A percentile compares a stretch with the other conserved stretches of the same genome.
Evolutionary conservation across 805 yeast genomes (phyloP).

Genomic region (Cyberlindnera amylophila): DNA sequence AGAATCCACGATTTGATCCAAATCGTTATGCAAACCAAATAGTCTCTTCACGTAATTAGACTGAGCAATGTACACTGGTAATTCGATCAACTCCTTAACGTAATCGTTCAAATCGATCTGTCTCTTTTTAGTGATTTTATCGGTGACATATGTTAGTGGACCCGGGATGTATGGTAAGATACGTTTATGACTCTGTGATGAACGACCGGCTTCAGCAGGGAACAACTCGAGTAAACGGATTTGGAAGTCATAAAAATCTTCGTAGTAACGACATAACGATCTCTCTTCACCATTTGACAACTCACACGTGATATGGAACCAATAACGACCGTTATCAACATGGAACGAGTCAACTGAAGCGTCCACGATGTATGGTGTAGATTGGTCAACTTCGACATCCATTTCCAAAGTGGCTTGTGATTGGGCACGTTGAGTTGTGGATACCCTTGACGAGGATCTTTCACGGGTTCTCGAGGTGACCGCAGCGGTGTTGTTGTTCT

Average conservation of each 20-base stretch:
- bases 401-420: slow-evolving; percentile 1
- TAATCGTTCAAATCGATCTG: slow-evolving; percentile 53
- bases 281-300: slow-evolving; percentile 66
- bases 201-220: slow-evolving; percentile 89
- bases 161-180: slow-evolving; percentile 94
- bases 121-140: slow-evolving; percentile 56
- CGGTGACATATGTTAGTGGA: slow-evolving; percentile 88
- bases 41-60: slow-evolving; percentile 64
- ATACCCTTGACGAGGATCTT: slow-evolving; percentile 3
- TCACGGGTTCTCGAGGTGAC: slow-evolving; percentile 4
- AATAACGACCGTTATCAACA: slow-evolving; percentile 80
- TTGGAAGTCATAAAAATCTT: slow-evolving; percentile 94
- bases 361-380: slow-evolving; percentile 26
- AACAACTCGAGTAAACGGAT: slow-evolving; percentile 75
- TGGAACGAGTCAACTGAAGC: slow-evolving; percentile 80
- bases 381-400: slow-evolving; percentile 15
- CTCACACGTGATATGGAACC: slow-evolving; percentile 73
- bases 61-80: slow-evolving; percentile 75
- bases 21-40: slow-evolving; percentile 49
- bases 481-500: slow-evolving; percentile 13
- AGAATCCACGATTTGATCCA: slow-evolving; percentile 28
- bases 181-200: slow-evolving; percentile 65
- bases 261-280: slow-evolving; percentile 82
- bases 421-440: slow-evolving; percentile 1
- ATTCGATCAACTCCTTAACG: slow-evolving; percentile 53